Evolutionary conservation across 371 early-diverging fungal species (phyloP), one percentile per base, ranked within the genome.

Genomic region (Apophysomyces elegans): DNA sequence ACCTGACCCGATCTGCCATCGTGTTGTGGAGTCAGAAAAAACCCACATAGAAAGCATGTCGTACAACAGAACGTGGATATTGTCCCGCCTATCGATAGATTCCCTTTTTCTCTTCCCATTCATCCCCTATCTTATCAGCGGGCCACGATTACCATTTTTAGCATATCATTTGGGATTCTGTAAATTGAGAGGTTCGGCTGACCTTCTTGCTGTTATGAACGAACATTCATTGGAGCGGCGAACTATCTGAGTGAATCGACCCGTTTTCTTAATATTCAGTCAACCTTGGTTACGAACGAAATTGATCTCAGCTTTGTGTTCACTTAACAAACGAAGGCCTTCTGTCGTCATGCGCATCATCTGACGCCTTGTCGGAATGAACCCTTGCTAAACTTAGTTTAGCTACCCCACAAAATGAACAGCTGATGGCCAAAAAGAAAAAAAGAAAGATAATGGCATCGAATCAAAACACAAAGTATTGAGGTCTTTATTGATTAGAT

Each of bases 181-280:
- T 50, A 21, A 21, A 35, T 21, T 50, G 21, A 50, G 54, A 18
- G 21, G 18, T 50, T n/a, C 54, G 21, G 54, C 54, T 50, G 54
- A 50, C 54, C 16, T 50, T 26, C 32, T 50, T 50, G 54, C 16
- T 50, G 21, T 16, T 50, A 11, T 16, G 54, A 26, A 9, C 8
- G 54, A 5, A 50, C 32, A 26, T 26, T 71, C 70, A 64, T 56
- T 58, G 12, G 26, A 50, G 50, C 3, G 77, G 64, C 37, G 72
- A 72, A 63, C 67, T 72, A 32, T 70, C 70, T 11, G 73, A 45
- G 46, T 76, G 76, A 14, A 68, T 73, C 39, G 67, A 50, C 21
- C 9, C 21, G 16, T 50, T 47, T 47, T 47, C 16, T 18, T 18
- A 21, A 50, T 35, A 35, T 50, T 18, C 9, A 50, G 21, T 18